These are phyloP conservation scores for Neodidymelliopsis sp. DNA, from an alignment of 2,329 filamentous ascomycete species.

Conservation along the genomic window DNA sequence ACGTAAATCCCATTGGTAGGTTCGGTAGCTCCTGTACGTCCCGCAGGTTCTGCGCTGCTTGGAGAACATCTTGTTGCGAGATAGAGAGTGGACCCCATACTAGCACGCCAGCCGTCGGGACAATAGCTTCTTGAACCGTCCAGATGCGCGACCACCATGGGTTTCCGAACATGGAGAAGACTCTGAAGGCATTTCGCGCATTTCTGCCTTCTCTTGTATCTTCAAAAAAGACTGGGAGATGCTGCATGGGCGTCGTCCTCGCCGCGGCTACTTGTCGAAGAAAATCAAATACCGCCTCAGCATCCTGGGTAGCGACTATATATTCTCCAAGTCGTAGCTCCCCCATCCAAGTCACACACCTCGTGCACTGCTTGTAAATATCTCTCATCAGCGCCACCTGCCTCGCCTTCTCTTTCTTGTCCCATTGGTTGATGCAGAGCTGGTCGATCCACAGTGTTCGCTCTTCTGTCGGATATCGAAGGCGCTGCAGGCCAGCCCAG, in stretches of 20 bases:
- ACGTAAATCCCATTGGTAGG: conserved; percentile 6
- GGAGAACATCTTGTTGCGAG: conserved; percentile 1
- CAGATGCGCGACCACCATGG: conserved; percentile 30
- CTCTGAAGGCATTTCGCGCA: conserved; percentile 20
- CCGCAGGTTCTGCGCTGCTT: conserved; percentile 12
- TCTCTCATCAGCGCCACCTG: conserved; percentile 39
- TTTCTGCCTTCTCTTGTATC: neutral
- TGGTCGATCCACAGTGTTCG: conserved; percentile 37
- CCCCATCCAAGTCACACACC: conserved; percentile 36
- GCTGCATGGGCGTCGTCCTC: neutral
- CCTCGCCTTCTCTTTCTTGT: conserved; percentile 27
- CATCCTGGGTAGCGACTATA: conserved; percentile 1
- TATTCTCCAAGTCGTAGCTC: conserved; percentile 17
- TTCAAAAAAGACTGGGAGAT: conserved; percentile 16
- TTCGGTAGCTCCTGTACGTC: neutral
- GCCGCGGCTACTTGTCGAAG: conserved; percentile 13
- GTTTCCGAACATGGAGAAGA: conserved; percentile 28
- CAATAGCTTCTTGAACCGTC: conserved; percentile 30
- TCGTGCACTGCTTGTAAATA: conserved; percentile 31
- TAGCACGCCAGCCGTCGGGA: conserved; percentile 17
- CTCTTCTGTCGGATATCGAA: conserved; percentile 15
- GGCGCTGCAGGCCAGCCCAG: conserved; percentile 19
- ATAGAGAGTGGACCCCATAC: conserved; percentile 23
- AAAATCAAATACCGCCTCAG: conserved; percentile 23
- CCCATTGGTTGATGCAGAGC: conserved; percentile 40